Evolutionary conservation across 1,284 basidiomycete genomes (phyloP), one percentile per base, ranked within the genome.

Genomic region (Ganoderma lingzhi): DNA sequence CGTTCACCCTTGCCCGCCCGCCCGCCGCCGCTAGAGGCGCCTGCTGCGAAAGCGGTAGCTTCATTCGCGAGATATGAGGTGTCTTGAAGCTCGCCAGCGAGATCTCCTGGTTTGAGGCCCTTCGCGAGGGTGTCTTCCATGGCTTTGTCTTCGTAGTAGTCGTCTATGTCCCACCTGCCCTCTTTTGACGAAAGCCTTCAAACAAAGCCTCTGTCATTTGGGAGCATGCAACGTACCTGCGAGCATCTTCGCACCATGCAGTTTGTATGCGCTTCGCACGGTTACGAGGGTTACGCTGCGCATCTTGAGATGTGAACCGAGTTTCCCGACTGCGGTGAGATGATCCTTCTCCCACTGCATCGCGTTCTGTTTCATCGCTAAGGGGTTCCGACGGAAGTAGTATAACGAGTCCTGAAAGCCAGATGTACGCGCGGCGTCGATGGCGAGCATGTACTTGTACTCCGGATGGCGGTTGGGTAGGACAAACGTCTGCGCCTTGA

Each of bases 381-480:
- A 88, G 0, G 91, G 91, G 75, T 97, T 97, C 6, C 95, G 88
- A 14, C 98, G 92, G 82, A 98, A 97, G 80, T 99, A 98, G 81
- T 98, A 98, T 14, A 99, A 84, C 10, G 97, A 98, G 81, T 99
- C 98, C 66, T 96, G 90, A 82, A 96, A 99, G 1, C 97, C 98
- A 51, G 95, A 96, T 3, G 95, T 95, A 35, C 97, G 91, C 0
- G 97, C 97, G 5, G 96, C 97, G 77, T 99, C 97, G 72, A 99
- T 98, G 14, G 97, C 96, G 58, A 99, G 92, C 87, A 98, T 95
- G 83, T 98, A 99, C 71, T 91, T 86, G 63, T 93, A 88, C 62
- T 95, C 88, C 6, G 95, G 92, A 78, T 98, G 87, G 67, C 97
- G 89, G 63, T 88, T 88, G 0, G 95, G 92, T 1, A 96, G 90